Evolutionary conservation across 176 grass and related monocot genomes (phyloP).

Genomic region (Raddia guianensis): DNA sequence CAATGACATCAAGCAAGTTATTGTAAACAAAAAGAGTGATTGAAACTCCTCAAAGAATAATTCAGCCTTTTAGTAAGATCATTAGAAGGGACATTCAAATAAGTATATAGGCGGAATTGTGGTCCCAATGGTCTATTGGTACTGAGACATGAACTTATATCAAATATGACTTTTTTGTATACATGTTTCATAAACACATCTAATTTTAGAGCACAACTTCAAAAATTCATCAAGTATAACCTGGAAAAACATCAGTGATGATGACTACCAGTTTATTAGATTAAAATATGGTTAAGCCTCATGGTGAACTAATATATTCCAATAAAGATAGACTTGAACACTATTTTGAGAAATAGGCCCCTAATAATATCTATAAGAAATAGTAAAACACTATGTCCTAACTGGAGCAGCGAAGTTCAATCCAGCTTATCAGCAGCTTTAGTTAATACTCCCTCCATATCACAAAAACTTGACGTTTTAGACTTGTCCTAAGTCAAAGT

Average conservation of each 20-base stretch:
- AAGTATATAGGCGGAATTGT: neutral
- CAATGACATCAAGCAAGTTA: constrained; percentile 31
- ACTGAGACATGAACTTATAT: neutral
- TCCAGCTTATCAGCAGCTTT: neutral
- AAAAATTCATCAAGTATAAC: constrained; percentile 14
- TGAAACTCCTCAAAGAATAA: neutral
- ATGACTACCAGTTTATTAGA: neutral
- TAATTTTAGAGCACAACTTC: neutral
- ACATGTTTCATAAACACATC: constrained; percentile 23
- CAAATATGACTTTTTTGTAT: constrained; percentile 11
- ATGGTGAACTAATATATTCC: constrained; percentile 5
- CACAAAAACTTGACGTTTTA: too few species aligned
- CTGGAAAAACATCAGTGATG: neutral
- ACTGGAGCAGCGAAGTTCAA: neutral
- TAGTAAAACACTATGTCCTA: neutral
- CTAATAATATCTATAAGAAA: constrained; percentile 6
- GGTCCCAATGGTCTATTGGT: constrained; percentile 17
- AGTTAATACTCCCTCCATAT: neutral
- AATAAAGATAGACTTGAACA: neutral
- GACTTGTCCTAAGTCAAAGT: too few species aligned
- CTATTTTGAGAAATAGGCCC: constrained; percentile 2
- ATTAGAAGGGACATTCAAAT: constrained; percentile 15
- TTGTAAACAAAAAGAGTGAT: neutral
- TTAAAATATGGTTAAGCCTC: neutral
- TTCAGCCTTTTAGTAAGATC: constrained; percentile 10